Evolutionary conservation across 179 eudicot species (phyloP).

Genomic region (Monotropa hypopitys): DNA sequence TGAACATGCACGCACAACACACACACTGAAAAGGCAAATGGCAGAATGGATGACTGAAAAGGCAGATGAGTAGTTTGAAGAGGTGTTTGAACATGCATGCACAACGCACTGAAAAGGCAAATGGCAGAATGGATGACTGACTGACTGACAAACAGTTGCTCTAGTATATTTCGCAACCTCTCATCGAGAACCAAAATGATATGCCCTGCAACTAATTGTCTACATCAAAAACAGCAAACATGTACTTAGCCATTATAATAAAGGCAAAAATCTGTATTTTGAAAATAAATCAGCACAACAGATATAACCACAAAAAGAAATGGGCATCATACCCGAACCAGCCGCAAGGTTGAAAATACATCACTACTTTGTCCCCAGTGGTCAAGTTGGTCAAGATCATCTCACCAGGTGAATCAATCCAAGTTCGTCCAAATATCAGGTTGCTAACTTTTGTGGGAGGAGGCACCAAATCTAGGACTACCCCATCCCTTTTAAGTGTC

Average conservation of each 20-base stretch:
- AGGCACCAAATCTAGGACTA: slow-evolving; percentile 82
- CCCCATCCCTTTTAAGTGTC: slow-evolving; percentile 67
- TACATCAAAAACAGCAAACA: not conserved
- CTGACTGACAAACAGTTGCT: not conserved
- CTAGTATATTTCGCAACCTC: not conserved
- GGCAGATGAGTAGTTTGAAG: not conserved
- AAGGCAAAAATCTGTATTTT: not conserved
- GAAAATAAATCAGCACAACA: not conserved
- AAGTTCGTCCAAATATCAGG: slow-evolving; percentile 89
- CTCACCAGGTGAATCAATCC: slow-evolving; percentile 96
- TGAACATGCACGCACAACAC: not conserved
- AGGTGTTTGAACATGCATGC: not conserved
- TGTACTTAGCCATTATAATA: not conserved
- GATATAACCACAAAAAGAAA: not conserved
- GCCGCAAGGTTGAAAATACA: slow-evolving; percentile 95
- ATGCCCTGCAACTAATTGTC: not conserved
- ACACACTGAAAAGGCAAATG: too few species aligned
- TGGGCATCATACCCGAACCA: slow-evolving; percentile 81
- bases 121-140: not conserved
- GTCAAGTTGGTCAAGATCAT: slow-evolving; percentile 80
- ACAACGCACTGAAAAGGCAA: not conserved
- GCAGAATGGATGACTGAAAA: too few species aligned
- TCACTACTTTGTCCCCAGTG: slow-evolving; percentile 89
- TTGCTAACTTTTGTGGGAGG: slow-evolving; percentile 88
- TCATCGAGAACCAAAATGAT: not conserved